Evolutionary conservation across 768 basidiomycete genomes (phyloP).

Genomic region (Leccinum olivaceopallidum): DNA sequence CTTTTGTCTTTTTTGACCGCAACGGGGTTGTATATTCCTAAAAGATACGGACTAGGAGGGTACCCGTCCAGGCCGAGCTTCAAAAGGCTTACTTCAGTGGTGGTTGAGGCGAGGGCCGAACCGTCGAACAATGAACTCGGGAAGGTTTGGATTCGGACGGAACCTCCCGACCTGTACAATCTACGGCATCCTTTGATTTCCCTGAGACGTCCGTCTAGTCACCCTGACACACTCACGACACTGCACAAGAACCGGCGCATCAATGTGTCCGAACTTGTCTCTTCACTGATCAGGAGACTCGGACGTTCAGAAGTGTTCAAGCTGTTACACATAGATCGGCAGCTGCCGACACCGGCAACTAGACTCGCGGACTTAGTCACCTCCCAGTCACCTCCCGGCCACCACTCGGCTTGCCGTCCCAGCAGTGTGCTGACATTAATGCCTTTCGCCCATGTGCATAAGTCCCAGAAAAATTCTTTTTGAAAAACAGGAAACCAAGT

Average conservation of each 20-base stretch:
- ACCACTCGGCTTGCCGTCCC: background rate
- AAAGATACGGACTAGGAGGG: background rate
- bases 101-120: background rate
- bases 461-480: background rate
- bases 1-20: background rate
- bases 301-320: background rate
- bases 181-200: background rate
- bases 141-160: background rate
- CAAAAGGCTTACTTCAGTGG: background rate
- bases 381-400: background rate
- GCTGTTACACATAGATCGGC: background rate
- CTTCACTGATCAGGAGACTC: background rate
- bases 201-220: background rate
- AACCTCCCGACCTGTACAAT: background rate
- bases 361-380: background rate
- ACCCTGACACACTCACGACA: background rate
- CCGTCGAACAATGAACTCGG: background rate
- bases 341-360: background rate
- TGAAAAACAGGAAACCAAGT: background rate
- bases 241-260: background rate
- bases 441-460: background rate
- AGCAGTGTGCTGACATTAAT: background rate
- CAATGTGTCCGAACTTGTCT: background rate
- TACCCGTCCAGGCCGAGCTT: background rate
- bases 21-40: background rate